phyloP scores from a whole-genome alignment of 2,329 filamentous ascomycete genomes.

The Xylariaceae sp. region DNA sequence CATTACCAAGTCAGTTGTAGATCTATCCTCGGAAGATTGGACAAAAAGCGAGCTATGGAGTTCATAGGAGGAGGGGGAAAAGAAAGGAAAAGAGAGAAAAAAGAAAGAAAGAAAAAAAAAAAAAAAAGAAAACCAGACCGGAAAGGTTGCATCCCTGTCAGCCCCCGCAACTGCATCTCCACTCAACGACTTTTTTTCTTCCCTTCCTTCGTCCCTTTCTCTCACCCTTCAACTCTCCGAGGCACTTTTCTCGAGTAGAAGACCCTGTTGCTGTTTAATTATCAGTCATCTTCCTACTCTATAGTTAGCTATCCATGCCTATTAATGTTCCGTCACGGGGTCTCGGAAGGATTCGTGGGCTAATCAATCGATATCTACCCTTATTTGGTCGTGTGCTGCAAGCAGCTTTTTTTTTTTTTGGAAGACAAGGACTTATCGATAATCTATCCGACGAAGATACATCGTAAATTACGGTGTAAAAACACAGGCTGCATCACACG shows the following conservation, averaged over 20 bases:
- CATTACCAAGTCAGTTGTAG: not conserved
- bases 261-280: not conserved
- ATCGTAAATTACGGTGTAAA: not conserved
- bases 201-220: conserved; percentile 12
- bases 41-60: not conserved
- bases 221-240: conserved; percentile 4
- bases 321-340: no score
- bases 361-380: no score
- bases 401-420: not conserved
- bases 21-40: not conserved
- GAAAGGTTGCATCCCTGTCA: conserved; percentile 13
- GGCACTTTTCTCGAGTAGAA: conserved; percentile 9
- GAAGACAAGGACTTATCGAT: conserved; percentile 12
- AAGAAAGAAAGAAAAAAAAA: not conserved
- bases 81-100: not conserved
- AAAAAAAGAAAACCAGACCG: conserved; percentile 2
- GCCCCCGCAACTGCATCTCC: conserved; percentile 23
- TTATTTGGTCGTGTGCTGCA: no score
- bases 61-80: no score
- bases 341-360: no score
- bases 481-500: conserved; percentile 1
- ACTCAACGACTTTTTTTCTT: conserved; percentile 17
- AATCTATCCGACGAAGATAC: not conserved
- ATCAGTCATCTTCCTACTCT: not conserved
- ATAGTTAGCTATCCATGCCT: no score